A percentile compares a stretch with the other conserved stretches of the same genome.
These are phyloP conservation scores for Trametes cubensis DNA, from an alignment of 768 basidiomycete species.

Conservation along the genomic window DNA sequence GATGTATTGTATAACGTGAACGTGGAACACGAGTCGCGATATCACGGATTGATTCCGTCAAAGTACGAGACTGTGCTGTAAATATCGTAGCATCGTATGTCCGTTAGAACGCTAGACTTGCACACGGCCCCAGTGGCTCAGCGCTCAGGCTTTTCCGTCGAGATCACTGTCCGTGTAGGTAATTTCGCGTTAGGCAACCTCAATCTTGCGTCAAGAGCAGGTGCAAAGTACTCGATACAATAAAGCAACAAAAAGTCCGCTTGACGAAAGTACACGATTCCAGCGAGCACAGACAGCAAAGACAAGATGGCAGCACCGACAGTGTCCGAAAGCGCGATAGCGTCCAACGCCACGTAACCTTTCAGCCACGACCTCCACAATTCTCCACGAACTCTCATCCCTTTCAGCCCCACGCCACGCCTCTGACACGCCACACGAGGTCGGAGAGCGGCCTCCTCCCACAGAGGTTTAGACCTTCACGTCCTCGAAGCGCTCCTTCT, in stretches of 20 bases:
- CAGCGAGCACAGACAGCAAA: constrained; percentile 3
- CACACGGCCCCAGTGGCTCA: too few relatives aligned
- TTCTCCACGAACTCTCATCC: too few relatives aligned
- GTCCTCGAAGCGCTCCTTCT: constrained; percentile 33
- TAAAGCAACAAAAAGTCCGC: constrained; percentile 5
- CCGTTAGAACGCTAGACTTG: too few relatives aligned
- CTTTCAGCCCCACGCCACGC: too few relatives aligned
- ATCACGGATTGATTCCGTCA: too few relatives aligned
- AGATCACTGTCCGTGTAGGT: too few relatives aligned
- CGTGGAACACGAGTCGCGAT: too few relatives aligned
- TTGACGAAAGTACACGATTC: not conserved
- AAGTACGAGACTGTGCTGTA: too few relatives aligned
- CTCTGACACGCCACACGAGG: not conserved
- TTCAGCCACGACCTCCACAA: not conserved
- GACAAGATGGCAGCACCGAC: constrained; percentile 11
- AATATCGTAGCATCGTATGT: too few relatives aligned
- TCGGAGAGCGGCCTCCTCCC: not conserved
- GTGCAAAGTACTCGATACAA: constrained; percentile 6
- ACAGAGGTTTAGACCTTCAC: constrained; percentile 26
- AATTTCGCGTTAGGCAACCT: too few relatives aligned
- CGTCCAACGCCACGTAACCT: not conserved
- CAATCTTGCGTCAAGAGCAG: not conserved
- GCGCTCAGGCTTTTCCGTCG: too few relatives aligned
- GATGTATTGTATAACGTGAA: too few relatives aligned
- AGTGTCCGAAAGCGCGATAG: not conserved